These are phyloP conservation scores for Penicillium sp. DNA, from an alignment of 2,329 filamentous ascomycete genomes.

Conservation along the genomic window DNA sequence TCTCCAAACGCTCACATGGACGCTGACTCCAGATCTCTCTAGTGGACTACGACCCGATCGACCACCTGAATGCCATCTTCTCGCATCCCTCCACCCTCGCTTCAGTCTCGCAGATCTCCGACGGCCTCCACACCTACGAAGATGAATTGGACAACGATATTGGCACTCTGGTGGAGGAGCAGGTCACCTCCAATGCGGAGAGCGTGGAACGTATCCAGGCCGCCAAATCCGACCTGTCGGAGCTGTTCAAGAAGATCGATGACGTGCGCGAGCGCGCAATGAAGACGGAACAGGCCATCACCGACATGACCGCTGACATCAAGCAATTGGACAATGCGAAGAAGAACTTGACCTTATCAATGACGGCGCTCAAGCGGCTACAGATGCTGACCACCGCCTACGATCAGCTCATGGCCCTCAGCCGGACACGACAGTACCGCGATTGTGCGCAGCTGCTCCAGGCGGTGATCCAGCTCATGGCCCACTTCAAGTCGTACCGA, in stretches of 20 bases:
- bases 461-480: constrained; percentile 95
- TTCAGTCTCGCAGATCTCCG: constrained; percentile 72
- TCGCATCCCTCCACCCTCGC: constrained; percentile 81
- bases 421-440: constrained; percentile 83
- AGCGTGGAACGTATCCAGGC: constrained; percentile 89
- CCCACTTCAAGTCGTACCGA: constrained; percentile 95
- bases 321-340: constrained; percentile 96
- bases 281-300: constrained; percentile 92
- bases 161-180: constrained; percentile 66
- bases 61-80: constrained; percentile 92
- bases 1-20: background rate
- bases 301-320: constrained; percentile 98
- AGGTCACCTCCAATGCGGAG: constrained; percentile 81
- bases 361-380: constrained; percentile 94
- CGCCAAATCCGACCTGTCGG: constrained; percentile 83
- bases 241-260: constrained; percentile 92
- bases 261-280: constrained; percentile 84
- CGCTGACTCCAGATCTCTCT: constrained; percentile 3
- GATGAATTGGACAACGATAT: constrained; percentile 81
- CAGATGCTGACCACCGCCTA: constrained; percentile 99
- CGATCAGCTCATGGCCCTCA: constrained; percentile 82
- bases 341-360: constrained; percentile 90
- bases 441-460: constrained; percentile 93
- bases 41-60: constrained; percentile 88
- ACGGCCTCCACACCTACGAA: constrained; percentile 71